These are phyloP conservation scores for Thermothielavioides terrestris DNA, from an alignment of 495 filamentous ascomycete genomes.

Conservation along the genomic window DNA sequence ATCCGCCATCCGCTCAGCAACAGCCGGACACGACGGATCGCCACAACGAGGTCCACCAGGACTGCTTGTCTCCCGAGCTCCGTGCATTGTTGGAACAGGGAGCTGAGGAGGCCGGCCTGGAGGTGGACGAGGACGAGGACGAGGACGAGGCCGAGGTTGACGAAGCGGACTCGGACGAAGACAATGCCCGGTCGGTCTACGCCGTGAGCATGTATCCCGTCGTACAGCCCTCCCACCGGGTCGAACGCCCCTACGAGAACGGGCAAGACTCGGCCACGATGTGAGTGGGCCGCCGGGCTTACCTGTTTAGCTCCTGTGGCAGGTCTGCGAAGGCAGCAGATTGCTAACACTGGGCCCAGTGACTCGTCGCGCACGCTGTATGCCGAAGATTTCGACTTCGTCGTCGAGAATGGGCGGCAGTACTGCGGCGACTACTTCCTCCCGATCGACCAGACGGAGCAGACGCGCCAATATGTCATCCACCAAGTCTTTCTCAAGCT, in stretches of 20 bases:
- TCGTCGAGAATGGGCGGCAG: conserved; percentile 55
- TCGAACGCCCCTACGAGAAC: conserved; percentile 19
- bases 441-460: conserved; percentile 68
- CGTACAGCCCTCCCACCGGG: conserved; percentile 19
- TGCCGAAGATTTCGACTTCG: conserved; percentile 45
- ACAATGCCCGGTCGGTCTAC: conserved; percentile 14
- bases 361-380: conserved; percentile 54
- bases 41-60: neutral
- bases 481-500: conserved; percentile 57
- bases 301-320: conserved; percentile 3
- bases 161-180: conserved; percentile 8
- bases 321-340: neutral
- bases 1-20: neutral
- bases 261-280: conserved; percentile 36
- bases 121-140: conserved; percentile 4
- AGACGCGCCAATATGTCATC: conserved; percentile 58
- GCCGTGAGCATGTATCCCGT: conserved; percentile 29
- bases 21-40: neutral
- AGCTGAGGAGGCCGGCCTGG: neutral
- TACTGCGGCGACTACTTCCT: conserved; percentile 66
- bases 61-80: neutral
- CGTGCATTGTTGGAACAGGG: neutral
- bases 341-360: conserved; percentile 7
- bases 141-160: conserved; percentile 9
- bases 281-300: too few species aligned